Conservation (phyloP, 1,139 yeast species). For the Debaryomycetaceae sp. region DNA sequence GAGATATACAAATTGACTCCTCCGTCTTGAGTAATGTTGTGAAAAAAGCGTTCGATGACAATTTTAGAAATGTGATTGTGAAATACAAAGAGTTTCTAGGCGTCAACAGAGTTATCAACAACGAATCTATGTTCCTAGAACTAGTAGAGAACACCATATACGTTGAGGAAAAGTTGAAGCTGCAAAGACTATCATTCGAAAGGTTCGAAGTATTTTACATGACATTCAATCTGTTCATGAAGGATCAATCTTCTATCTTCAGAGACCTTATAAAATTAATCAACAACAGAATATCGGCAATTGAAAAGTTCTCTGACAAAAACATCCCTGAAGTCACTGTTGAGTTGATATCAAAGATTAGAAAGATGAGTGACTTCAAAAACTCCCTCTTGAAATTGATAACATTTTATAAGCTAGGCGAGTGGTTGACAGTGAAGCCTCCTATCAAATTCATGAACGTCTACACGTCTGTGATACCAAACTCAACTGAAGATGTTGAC, state of each 20-base stretch:
- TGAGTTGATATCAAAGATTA: slow-evolving; percentile 58
- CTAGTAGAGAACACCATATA: slow-evolving; percentile 34
- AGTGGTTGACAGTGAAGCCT: slow-evolving; percentile 64
- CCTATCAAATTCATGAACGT: slow-evolving; percentile 49
- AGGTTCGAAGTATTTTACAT: slow-evolving; percentile 11
- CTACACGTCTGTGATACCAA: slow-evolving; percentile 46
- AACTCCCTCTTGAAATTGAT: slow-evolving; percentile 54
- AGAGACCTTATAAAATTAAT: slow-evolving; percentile 55
- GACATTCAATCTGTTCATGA: slow-evolving; percentile 15
- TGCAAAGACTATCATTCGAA: slow-evolving; percentile 7
- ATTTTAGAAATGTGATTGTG: slow-evolving; percentile 15
- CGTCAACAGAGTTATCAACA: slow-evolving; percentile 13
- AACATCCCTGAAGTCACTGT: slow-evolving; percentile 71
- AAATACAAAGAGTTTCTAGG: slow-evolving; percentile 12
- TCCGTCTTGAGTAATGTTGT: slow-evolving; percentile 19
- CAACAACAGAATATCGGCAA: slow-evolving; percentile 44
- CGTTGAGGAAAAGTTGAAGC: slow-evolving; percentile 18
- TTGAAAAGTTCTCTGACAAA: slow-evolving; percentile 49
- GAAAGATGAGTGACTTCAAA: slow-evolving; percentile 62
- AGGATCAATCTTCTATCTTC: slow-evolving; percentile 38
- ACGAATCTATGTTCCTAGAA: slow-evolving; percentile 41
- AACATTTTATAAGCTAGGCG: slow-evolving; percentile 49
- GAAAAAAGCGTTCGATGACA: slow-evolving; percentile 20
- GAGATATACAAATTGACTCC: slow-evolving; percentile 8
- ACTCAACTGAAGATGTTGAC: slow-evolving; percentile 22